A percentile compares a stretch with the other conserved stretches of the same genome.
Evolutionary conservation across 164 flowering plant species (phyloP).

Genomic region (Magnolia officinalis): DNA sequence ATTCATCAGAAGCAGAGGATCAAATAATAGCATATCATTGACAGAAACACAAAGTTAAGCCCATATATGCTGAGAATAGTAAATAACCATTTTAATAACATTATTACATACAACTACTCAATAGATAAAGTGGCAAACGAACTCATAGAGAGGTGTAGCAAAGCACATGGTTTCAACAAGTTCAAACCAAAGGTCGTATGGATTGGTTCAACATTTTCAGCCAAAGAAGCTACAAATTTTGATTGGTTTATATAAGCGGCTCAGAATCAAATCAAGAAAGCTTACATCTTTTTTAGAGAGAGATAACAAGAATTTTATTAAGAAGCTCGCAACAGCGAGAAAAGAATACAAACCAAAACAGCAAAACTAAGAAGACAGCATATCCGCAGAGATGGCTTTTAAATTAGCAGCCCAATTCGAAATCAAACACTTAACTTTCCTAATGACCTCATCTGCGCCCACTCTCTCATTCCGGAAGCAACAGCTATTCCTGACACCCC

Average conservation of each 20-base stretch:
- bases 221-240: neutral
- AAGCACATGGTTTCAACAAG: neutral
- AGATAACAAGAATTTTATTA: neutral
- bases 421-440: no score
- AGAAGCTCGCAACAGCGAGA: neutral
- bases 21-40: neutral
- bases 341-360: no score
- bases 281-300: neutral
- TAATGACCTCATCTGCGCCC: no score
- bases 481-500: no score
- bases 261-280: neutral
- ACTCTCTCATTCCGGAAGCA: no score
- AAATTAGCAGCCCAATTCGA: no score
- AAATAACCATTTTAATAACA: neutral
- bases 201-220: neutral
- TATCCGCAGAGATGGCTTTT: no score
- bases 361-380: neutral
- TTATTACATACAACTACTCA: neutral
- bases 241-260: neutral
- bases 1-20: slow-evolving; percentile 1
- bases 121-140: neutral
- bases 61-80: neutral
- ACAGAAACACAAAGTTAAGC: neutral
- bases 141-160: neutral
- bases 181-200: neutral